Evolutionary conservation across 2,329 filamentous ascomycete genomes (phyloP).

Genomic region (Talaromyces funiculosus): DNA sequence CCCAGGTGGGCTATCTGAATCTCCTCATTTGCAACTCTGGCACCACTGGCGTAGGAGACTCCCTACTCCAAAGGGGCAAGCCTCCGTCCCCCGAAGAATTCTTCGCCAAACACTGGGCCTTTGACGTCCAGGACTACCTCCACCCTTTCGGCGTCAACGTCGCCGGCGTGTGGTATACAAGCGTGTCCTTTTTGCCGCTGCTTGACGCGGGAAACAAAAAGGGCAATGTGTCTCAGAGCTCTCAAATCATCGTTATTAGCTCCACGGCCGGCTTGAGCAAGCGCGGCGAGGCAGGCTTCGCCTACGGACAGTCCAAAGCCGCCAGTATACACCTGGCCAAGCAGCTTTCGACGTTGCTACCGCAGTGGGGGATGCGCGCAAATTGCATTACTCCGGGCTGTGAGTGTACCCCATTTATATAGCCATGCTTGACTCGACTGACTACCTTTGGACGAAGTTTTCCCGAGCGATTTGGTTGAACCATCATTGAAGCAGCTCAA

Average conservation of each 20-base stretch:
- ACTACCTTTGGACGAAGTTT: conserved; percentile 11
- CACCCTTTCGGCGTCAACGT: conserved; percentile 24
- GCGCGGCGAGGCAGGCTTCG: conserved; percentile 16
- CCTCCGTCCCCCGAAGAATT: conserved; percentile 23
- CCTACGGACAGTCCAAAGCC: conserved; percentile 21
- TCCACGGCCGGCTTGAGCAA: conserved; percentile 19
- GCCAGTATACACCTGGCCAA: conserved; percentile 19
- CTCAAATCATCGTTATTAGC: conserved; percentile 22
- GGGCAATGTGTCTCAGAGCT: conserved; percentile 8
- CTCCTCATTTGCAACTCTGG: conserved; percentile 49
- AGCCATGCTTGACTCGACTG: conserved; percentile 3
- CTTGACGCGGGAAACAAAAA: conserved; percentile 28
- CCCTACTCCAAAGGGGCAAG: not conserved
- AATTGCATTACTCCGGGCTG: conserved; percentile 21
- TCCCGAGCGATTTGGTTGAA: conserved; percentile 12
- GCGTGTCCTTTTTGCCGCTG: conserved; percentile 29
- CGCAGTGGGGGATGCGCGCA: conserved; percentile 16
- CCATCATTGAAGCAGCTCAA: not conserved
- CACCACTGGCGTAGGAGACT: conserved; percentile 32
- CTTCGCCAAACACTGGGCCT: conserved; percentile 26
- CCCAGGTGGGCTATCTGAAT: conserved; percentile 44
- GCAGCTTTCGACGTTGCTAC: conserved; percentile 15
- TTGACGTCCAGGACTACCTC: conserved; percentile 22
- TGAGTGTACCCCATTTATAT: not conserved
- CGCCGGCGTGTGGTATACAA: conserved; percentile 28